Base-by-base conservation (phyloP, 2,329 filamentous ascomycete species). In the Phoma sp. region DNA sequence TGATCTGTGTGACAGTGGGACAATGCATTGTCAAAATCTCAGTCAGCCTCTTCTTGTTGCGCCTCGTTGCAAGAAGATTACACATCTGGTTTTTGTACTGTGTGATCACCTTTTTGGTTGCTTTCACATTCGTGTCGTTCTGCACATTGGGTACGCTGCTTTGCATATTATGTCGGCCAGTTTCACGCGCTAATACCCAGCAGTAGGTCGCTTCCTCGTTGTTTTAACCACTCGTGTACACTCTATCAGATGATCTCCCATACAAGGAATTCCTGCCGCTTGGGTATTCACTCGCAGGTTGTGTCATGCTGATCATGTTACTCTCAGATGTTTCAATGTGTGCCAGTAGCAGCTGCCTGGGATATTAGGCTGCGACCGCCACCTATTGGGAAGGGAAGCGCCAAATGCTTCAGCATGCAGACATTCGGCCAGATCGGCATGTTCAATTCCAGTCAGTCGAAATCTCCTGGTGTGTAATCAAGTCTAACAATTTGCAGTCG, bases 21-120 rank as follows among this genome's bases (percentile, higher is more conserved):
- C 74, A 79, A 2, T 74, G 75, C 13, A 60, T 76, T 0, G 76
- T 81, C 60, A 83, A 82, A 61, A 73, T 83, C 6, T 82, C 80
- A 0, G 75, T 81, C 32, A 76, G 73, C 2, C 71, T 80, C 17
- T 80, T 81, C 59, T 67, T 83, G 4, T 64, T 82, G 54, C 71
- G 80, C 33, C 65, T 81, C 7, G 75, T 76, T 2, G 27, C 73
- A n/a, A 68, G 68, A n/a, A 78, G 70, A n/a, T 63, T 57, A 15
- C 78, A 79, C 63, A 74, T 70, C n/a, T 65, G 64, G 3, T 78
- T 80, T 49, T 63, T 83, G 2, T 76, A 74, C 58, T 72, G 67
- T 2, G 63, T 76, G 13, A 77, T 82, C 49, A 77, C 62, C 2
- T 80, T 81, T 60, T 65, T 82, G 25, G 55, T 76, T 6, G 56